phyloP scores from a whole-genome alignment of 352 stramenopile species.

The Phytopythium chamaehyphon region DNA sequence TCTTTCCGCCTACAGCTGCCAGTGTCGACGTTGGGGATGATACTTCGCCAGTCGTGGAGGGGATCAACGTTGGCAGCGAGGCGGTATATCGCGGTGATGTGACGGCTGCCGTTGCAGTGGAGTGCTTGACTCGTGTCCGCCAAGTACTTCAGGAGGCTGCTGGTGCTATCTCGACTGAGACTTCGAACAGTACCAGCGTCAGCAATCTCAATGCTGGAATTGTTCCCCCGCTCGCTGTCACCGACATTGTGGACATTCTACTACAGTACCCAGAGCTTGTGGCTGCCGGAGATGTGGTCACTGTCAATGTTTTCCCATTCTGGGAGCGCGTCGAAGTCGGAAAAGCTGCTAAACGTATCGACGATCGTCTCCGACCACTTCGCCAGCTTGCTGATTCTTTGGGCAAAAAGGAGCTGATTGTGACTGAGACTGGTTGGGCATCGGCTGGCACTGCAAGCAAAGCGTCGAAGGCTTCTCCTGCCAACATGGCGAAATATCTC shows the following conservation, averaged over 20 bases:
- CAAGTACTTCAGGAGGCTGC: constrained; percentile 23
- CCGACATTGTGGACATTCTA: constrained; percentile 63
- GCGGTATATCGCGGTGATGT: constrained; percentile 61
- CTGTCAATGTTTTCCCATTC: constrained; percentile 65
- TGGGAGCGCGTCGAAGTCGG: constrained; percentile 46
- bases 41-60: constrained; percentile 19
- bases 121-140: constrained; percentile 40
- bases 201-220: constrained; percentile 4
- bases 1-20: constrained; percentile 7
- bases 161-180: constrained; percentile 10
- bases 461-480: constrained; percentile 31
- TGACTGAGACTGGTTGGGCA: constrained; percentile 70
- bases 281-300: constrained; percentile 47
- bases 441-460: constrained; percentile 30
- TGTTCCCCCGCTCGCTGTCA: constrained; percentile 38
- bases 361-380: constrained; percentile 32
- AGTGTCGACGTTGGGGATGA: constrained; percentile 5
- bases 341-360: constrained; percentile 33
- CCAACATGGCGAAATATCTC: constrained; percentile 54
- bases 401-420: constrained; percentile 37
- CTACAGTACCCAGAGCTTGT: constrained; percentile 39
- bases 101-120: constrained; percentile 32
- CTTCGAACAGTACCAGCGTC: constrained; percentile 19
- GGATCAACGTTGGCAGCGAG: constrained; percentile 70
- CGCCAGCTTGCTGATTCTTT: constrained; percentile 16